phyloP scores from a whole-genome alignment of 192 early-diverging fungal genomes.

The Jimgerdemannia lactiflua region DNA sequence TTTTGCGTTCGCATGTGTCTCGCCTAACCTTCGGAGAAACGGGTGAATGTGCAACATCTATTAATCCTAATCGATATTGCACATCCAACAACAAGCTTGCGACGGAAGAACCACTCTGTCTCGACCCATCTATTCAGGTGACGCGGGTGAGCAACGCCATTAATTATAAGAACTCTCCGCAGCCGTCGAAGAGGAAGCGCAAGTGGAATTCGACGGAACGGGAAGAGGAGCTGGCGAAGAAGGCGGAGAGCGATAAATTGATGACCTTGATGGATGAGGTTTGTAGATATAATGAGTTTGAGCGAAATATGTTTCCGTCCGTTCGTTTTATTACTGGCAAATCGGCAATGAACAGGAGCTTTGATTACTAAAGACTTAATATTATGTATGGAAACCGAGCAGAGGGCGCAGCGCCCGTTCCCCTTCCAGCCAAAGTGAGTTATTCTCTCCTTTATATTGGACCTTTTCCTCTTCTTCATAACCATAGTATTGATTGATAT shows the following conservation, averaged over 20 bases:
- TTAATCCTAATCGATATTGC: conserved; percentile 5
- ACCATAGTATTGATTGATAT: too few relatives aligned
- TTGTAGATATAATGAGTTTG: not conserved
- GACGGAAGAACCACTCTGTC: conserved; percentile 61
- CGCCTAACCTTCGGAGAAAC: too few relatives aligned
- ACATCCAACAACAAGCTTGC: conserved; percentile 49
- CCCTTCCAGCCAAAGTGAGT: conserved; percentile 53
- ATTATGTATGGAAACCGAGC: not conserved
- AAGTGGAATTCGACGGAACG: conserved; percentile 72
- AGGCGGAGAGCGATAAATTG: conserved; percentile 64
- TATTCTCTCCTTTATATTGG: not conserved
- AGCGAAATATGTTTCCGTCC: not conserved
- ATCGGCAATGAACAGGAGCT: too few relatives aligned
- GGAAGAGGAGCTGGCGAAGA: conserved; percentile 64
- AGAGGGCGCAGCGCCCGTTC: conserved; percentile 36
- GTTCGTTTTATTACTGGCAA: not conserved
- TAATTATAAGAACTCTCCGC: conserved; percentile 46
- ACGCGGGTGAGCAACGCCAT: conserved; percentile 69
- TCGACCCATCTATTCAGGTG: conserved; percentile 69
- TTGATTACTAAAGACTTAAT: not conserved
- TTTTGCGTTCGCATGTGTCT: too few relatives aligned
- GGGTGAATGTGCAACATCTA: too few relatives aligned
- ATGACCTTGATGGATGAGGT: conserved; percentile 72
- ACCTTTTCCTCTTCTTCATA: not conserved
- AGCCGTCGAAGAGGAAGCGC: conserved; percentile 52